Evolutionary conservation across 768 basidiomycete species (phyloP).

Genomic region (Melanogaster broomeanus): DNA sequence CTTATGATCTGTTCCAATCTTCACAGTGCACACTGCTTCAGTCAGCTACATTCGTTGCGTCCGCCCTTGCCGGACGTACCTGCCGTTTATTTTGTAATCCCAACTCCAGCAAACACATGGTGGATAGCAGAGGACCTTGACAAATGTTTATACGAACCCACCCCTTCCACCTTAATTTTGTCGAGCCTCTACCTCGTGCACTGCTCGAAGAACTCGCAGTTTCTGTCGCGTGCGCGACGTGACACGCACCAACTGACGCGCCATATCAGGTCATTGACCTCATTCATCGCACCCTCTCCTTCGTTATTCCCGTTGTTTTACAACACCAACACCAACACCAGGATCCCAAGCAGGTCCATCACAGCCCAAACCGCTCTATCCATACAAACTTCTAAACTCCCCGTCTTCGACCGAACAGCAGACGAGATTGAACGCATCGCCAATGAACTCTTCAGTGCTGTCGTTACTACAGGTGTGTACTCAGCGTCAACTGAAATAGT

Average conservation of each 20-base stretch:
- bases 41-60: slow-evolving; percentile 87
- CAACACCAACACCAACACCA: slow-evolving; percentile 49
- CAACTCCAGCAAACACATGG: slow-evolving; percentile 81
- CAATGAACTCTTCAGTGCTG: slow-evolving; percentile 86
- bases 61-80: slow-evolving; percentile 94
- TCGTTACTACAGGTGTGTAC: slow-evolving; percentile 80
- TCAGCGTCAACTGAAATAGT: slow-evolving; percentile 67
- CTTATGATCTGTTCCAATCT: slow-evolving; percentile 1
- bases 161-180: slow-evolving; percentile 94
- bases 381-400: slow-evolving; percentile 89
- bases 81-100: slow-evolving; percentile 96
- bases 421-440: slow-evolving; percentile 91
- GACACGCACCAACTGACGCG: neutral
- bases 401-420: slow-evolving; percentile 87
- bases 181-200: slow-evolving; percentile 85
- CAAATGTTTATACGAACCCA: slow-evolving; percentile 87
- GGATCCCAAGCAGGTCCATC: slow-evolving; percentile 36
- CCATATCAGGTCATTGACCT: slow-evolving; percentile 82
- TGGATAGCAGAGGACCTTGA: slow-evolving; percentile 94
- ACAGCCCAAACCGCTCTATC: slow-evolving; percentile 46
- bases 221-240: slow-evolving; percentile 49
- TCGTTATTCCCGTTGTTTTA: slow-evolving; percentile 90
- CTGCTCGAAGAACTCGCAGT: slow-evolving; percentile 93
- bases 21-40: slow-evolving; percentile 38
- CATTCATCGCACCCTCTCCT: slow-evolving; percentile 91